Evolutionary conservation across 306 rosid species (phyloP), one percentile per base, ranked within the genome.

Genomic region (Styphnolobium japonicum): DNA sequence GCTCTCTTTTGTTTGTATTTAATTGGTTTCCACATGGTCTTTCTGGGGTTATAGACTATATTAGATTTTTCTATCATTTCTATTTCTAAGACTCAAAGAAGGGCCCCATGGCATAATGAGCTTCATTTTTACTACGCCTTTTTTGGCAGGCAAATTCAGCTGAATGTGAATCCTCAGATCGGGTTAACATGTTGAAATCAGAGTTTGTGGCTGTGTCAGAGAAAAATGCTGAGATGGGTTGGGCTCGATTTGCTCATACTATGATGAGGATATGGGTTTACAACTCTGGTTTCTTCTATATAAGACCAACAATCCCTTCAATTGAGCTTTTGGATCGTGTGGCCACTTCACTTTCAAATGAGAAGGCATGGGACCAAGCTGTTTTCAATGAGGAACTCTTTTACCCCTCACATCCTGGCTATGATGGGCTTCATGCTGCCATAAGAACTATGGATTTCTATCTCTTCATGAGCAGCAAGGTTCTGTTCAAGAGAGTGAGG

Each of bases 221-320:
- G 68, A 89, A 81, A 43, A 94, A 88, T 73, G 83, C 86, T 5
- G 85, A 83, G 82, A 94, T 94, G 98, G 97, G 98, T 27, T 94
- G 98, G 98, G 94, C 97, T 33, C 88, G 97, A 53, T 92, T 36
- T 53, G 97, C 97, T 11, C 97, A 92, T 68, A 94, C 98, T 0
- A 92, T 92, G n/a, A n/a, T n/a, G 97, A 83, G 97, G 69, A 88
- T 90, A n/a, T 94, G 98, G 98, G 98, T 92, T 70, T 90, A 37
- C 76, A 94, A 94, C 91, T 94, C 97, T 2, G 98, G 98, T 72
- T 94, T 94, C 89, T 94, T 94, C 90, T 94, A 83, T 51, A 90
- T 94, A 53, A 81, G 98, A 85, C 97, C 98, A 1, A 92, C 98
- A 46, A 80, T 90, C 84, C 94, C 98, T 70, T 85, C 98, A 4